Percentiles rank a stretch among this genome's conserved stretches.
Conservation (phyloP, 2,329 filamentous ascomycete genomes). For the Alternaria sp. region DNA sequence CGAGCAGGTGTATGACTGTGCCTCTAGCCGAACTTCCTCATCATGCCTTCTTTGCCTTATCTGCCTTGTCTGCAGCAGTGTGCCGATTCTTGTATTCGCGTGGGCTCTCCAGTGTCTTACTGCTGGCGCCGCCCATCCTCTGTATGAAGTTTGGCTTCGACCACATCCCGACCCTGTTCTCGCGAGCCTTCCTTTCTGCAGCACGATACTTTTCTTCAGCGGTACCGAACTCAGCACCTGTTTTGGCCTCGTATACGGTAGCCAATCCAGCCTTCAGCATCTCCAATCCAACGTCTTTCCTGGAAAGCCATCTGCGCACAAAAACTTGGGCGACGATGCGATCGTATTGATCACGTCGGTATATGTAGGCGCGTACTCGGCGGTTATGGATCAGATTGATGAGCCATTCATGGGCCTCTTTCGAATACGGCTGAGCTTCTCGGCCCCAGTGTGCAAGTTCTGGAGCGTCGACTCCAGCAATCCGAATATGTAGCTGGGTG, state of each 20-base stretch:
- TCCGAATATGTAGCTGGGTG: constrained; percentile 78
- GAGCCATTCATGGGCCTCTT: constrained; percentile 85
- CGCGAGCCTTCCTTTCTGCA: constrained; percentile 63
- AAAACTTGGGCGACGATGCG: constrained; percentile 87
- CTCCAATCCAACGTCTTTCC: constrained; percentile 82
- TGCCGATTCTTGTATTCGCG: constrained; percentile 80
- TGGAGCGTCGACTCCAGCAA: constrained; percentile 92
- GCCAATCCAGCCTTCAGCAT: constrained; percentile 87
- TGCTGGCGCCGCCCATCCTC: constrained; percentile 56
- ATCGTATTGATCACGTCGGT: constrained; percentile 88
- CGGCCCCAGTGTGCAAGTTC: constrained; percentile 92
- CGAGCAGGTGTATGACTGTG: neutral
- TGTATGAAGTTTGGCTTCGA: constrained; percentile 51
- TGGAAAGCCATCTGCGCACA: constrained; percentile 70
- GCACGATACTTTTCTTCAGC: constrained; percentile 66
- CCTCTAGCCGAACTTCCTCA: constrained; percentile 5
- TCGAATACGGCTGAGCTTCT: constrained; percentile 81
- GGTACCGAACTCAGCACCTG: constrained; percentile 84
- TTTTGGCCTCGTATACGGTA: constrained; percentile 92
- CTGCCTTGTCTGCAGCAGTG: constrained; percentile 50
- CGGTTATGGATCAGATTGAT: constrained; percentile 71
- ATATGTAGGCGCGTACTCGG: constrained; percentile 81
- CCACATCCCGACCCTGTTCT: constrained; percentile 69
- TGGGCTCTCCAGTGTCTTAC: constrained; percentile 74
- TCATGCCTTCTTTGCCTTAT: constrained; percentile 46